Evolutionary conservation across 2,329 filamentous ascomycete genomes (phyloP).

Genomic region (Fusarium brevicatenulatum): DNA sequence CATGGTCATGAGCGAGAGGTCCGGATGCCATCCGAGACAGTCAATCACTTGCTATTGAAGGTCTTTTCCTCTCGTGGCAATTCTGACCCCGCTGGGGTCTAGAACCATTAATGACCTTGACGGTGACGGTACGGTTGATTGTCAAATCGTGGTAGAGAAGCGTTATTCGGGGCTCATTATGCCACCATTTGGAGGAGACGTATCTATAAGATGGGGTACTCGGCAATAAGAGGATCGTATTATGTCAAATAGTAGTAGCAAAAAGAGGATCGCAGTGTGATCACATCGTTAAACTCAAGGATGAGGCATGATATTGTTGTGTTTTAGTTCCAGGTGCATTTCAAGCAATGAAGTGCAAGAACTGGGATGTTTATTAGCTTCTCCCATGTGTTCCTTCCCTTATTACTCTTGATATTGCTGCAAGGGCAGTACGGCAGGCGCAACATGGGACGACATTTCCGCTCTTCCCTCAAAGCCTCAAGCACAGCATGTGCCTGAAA

Average conservation of each 20-base stretch:
- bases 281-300: background rate
- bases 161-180: conserved; percentile 17
- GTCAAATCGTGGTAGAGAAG: conserved; percentile 6
- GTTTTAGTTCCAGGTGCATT: conserved; percentile 4
- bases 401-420: conserved; percentile 1
- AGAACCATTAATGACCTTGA: conserved; percentile 1
- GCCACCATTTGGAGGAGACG: conserved; percentile 4
- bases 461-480: conserved; percentile 1
- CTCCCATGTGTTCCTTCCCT: conserved; percentile 4
- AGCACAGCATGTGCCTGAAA: conserved; percentile 1
- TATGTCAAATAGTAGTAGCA: background rate
- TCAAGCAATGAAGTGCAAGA: background rate
- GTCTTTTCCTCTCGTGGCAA: conserved; percentile 16
- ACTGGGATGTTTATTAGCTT: background rate
- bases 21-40: conserved; percentile 32
- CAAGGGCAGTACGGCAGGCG: conserved; percentile 4
- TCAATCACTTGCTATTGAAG: conserved; percentile 3
- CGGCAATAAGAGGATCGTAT: conserved; percentile 4
- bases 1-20: conserved; percentile 28
- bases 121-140: conserved; percentile 2
- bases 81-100: conserved; percentile 16
- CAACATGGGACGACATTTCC: conserved; percentile 19
- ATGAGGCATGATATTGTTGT: conserved; percentile 5
- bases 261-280: background rate
- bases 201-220: background rate